A percentile compares a stretch with the other conserved stretches of the same genome.
Evolutionary conservation across 768 basidiomycete species (phyloP).

Genomic region (Rossbeevera mucosa): DNA sequence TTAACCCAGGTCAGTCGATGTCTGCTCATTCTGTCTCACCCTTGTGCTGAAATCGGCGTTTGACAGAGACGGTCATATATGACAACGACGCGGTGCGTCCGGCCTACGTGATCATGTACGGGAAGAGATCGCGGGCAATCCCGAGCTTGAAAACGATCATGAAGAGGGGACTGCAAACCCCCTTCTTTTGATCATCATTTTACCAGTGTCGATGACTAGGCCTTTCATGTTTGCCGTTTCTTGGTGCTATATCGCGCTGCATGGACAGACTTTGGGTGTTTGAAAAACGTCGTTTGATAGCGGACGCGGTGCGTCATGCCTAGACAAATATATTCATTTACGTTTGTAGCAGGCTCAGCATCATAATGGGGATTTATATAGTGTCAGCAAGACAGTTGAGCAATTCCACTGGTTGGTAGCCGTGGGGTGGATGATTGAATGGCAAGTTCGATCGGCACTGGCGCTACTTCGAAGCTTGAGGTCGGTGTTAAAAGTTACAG

Average conservation of each 20-base stretch:
- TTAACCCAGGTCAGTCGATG: constrained; percentile 8
- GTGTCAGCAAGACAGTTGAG: not conserved
- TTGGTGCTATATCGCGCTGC: too few relatives aligned
- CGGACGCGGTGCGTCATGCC: not conserved
- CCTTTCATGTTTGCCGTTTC: too few relatives aligned
- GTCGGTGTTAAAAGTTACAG: too few relatives aligned
- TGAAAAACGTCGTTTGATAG: not conserved
- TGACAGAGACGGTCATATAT: constrained; percentile 11
- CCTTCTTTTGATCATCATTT: constrained; percentile 3
- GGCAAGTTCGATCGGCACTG: too few relatives aligned
- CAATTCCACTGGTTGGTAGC: not conserved
- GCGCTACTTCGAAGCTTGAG: too few relatives aligned
- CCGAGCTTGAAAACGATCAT: constrained; percentile 1
- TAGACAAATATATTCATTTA: not conserved
- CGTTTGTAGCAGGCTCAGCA: not conserved
- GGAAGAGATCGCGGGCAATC: constrained; percentile 1
- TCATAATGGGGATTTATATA: too few relatives aligned
- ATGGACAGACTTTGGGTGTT: not conserved
- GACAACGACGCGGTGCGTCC: constrained; percentile 14
- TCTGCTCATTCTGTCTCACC: not conserved
- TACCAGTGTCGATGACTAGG: not conserved
- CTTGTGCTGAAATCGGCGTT: not conserved
- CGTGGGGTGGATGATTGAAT: not conserved
- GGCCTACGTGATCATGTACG: constrained; percentile 10
- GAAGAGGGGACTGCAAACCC: constrained; percentile 1